Conservation (phyloP, 208 protist genomes). For the Leishmania tropica region DNA sequence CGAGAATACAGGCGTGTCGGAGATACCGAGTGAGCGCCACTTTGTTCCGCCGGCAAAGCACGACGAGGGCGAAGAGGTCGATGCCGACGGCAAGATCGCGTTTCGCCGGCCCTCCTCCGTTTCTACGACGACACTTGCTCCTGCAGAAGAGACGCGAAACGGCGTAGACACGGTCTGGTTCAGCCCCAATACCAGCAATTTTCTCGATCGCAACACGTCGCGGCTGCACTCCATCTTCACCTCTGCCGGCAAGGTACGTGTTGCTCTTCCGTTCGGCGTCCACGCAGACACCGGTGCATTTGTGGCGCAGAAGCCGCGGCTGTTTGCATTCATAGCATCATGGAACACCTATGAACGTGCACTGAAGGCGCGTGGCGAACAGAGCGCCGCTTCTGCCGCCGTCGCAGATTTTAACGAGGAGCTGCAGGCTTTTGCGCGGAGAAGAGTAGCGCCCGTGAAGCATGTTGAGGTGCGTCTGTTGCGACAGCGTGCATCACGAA, state of each 20-base stretch:
- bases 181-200: not conserved
- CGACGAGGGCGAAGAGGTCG: not conserved
- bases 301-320: slow-evolving; percentile 5
- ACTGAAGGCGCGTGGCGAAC: not conserved
- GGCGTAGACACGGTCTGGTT: slow-evolving; percentile 1
- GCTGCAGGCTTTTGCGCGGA: not conserved
- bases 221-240: not conserved
- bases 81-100: not conserved
- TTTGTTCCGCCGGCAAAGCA: not conserved
- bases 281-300: not conserved
- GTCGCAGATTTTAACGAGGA: not conserved
- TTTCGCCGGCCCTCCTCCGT: not conserved
- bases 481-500: slow-evolving; percentile 30
- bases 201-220: not conserved
- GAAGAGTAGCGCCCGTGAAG: slow-evolving; percentile 3
- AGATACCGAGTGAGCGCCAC: not conserved
- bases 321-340: slow-evolving; percentile 18
- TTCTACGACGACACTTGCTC: not conserved
- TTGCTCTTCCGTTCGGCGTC: slow-evolving; percentile 8
- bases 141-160: not conserved
- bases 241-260: slow-evolving; percentile 16
- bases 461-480: slow-evolving; percentile 35
- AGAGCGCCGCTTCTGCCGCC: not conserved
- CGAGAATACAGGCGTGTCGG: not conserved
- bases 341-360: slow-evolving; percentile 17